Conservation (phyloP, 148 eudicot genomes). For the Diospyros lotus region DNA sequence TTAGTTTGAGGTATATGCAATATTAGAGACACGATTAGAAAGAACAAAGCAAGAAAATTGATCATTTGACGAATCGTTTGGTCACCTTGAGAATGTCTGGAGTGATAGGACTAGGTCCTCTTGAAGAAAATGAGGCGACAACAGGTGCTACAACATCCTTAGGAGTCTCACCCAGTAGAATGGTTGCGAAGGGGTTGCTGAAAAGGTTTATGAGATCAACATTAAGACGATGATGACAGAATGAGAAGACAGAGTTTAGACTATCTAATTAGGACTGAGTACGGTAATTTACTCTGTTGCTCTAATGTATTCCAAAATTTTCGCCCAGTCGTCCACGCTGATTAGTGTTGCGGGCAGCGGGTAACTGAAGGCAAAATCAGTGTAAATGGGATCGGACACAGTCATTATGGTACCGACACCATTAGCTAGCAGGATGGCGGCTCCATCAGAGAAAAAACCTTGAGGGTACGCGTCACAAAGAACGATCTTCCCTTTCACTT, state of each 20-base stretch:
- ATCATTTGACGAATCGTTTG: neutral
- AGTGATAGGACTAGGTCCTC: constrained; percentile 10
- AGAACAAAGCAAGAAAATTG: neutral
- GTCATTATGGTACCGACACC: constrained; percentile 7
- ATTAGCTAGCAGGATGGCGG: neutral
- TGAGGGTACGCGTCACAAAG: neutral
- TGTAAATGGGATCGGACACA: neutral
- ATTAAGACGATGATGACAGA: neutral
- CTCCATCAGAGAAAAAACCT: neutral
- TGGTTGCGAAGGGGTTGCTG: constrained; percentile 1
- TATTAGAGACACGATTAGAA: neutral
- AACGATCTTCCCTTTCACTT: constrained; percentile 4
- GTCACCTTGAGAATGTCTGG: constrained; percentile 12
- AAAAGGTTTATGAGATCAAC: neutral
- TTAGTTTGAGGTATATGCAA: neutral
- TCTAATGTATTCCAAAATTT: constrained; percentile 4
- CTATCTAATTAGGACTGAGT: neutral
- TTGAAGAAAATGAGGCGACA: constrained; percentile 17
- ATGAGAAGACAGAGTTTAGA: too few relatives aligned
- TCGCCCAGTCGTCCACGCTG: neutral
- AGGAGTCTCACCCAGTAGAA: neutral
- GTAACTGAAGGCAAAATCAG: constrained; percentile 1
- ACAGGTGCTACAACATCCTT: neutral
- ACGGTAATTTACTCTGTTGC: neutral
- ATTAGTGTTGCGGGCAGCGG: constrained; percentile 4